These are phyloP conservation scores for Akanthomyces muscarius DNA, from an alignment of 2,329 filamentous ascomycete species.

Conservation along the genomic window DNA sequence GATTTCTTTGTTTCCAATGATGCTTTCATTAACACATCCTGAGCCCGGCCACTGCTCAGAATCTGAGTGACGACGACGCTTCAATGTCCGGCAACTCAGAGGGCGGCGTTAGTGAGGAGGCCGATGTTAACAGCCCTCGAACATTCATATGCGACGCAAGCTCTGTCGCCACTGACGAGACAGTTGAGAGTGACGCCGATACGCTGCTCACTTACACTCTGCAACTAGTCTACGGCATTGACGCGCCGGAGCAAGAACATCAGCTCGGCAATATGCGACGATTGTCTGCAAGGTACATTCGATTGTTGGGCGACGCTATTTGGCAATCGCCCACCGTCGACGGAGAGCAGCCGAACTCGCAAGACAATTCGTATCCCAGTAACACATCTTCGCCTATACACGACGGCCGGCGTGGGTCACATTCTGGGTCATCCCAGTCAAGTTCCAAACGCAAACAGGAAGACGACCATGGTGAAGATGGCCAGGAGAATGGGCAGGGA, in stretches of 20 bases:
- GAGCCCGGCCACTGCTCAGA: neutral
- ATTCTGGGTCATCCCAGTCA: neutral
- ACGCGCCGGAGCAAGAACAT: slow-evolving; percentile 27
- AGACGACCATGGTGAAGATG: slow-evolving; percentile 34
- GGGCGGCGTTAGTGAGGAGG: slow-evolving; percentile 20
- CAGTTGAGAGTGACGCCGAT: slow-evolving; percentile 33
- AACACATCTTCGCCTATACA: neutral
- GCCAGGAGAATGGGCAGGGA: slow-evolving; percentile 30
- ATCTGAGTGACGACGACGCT: neutral
- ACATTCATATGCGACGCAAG: neutral
- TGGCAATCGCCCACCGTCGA: slow-evolving; percentile 2
- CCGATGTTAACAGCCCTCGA: neutral
- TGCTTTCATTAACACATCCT: neutral
- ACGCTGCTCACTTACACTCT: slow-evolving; percentile 34
- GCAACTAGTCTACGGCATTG: slow-evolving; percentile 36
- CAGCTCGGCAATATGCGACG: slow-evolving; percentile 23
- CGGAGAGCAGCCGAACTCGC: neutral
- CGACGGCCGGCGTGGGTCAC: neutral
- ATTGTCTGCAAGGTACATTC: slow-evolving; percentile 31
- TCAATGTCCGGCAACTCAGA: neutral
- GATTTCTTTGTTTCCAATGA: neutral
- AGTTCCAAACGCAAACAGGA: slow-evolving; percentile 19
- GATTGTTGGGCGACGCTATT: slow-evolving; percentile 31
- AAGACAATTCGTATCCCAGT: neutral
- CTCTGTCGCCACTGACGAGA: slow-evolving; percentile 28